phyloP scores from a whole-genome alignment of 305 asterid genomes.

The Fraxinus ornus region DNA sequence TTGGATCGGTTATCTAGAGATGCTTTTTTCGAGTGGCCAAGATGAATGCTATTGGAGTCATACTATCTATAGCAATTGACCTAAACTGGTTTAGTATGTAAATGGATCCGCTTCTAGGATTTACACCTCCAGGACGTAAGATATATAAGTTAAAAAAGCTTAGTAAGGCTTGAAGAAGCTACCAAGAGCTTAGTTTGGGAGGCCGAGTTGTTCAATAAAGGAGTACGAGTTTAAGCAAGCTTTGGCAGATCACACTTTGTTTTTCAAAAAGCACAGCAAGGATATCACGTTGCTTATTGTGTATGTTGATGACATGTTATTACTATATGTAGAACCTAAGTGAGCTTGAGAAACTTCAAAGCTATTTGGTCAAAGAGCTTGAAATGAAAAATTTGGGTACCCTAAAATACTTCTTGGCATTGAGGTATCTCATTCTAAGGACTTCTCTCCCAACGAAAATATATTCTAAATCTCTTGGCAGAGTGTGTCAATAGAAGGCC shows the following conservation, averaged over 20 bases:
- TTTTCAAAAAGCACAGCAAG: background rate
- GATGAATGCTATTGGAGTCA: background rate
- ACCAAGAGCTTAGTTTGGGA: background rate
- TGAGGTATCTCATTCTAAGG: background rate
- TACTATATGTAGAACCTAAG: background rate
- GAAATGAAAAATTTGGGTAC: too few species aligned
- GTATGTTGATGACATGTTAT: background rate
- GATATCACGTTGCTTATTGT: conserved; percentile 5
- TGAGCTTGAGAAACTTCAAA: background rate
- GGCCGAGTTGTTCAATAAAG: background rate
- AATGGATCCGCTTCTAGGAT: background rate
- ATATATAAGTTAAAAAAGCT: background rate
- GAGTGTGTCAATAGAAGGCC: background rate
- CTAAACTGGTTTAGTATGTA: background rate
- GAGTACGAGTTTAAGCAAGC: background rate
- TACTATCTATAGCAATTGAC: background rate
- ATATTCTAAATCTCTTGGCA: background rate
- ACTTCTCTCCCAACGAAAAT: background rate
- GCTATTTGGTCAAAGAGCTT: background rate
- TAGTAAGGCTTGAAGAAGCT: background rate
- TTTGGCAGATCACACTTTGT: background rate
- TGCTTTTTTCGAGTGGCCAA: background rate
- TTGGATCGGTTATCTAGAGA: background rate
- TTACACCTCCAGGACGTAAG: background rate
- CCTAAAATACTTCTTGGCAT: background rate